phyloP scores from a whole-genome alignment of 2,329 filamentous ascomycete species.

The Colletotrichum brevisporum region DNA sequence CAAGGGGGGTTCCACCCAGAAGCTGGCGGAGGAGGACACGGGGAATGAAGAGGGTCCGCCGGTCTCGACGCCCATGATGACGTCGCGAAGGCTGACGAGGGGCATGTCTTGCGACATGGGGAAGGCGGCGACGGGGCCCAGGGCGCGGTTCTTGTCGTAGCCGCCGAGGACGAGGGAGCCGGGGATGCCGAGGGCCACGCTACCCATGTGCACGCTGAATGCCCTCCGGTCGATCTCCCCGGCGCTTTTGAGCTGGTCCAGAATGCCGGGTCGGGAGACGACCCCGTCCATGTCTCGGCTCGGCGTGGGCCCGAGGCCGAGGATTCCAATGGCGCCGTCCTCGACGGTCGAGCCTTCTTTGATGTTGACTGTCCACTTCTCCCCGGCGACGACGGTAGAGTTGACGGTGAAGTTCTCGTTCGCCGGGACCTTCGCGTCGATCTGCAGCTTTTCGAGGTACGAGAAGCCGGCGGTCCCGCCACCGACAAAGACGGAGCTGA shows the following conservation, averaged over 20 bases:
- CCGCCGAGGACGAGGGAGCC: constrained; percentile 52
- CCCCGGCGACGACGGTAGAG: constrained; percentile 15
- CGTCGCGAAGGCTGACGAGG: constrained; percentile 40
- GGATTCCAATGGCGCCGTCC: not conserved
- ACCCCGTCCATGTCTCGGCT: too few relatives aligned
- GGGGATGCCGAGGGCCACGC: constrained; percentile 45
- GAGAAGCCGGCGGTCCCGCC: not conserved
- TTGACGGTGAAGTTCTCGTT: not conserved
- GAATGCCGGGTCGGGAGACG: not conserved
- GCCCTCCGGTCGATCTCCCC: constrained; percentile 45
- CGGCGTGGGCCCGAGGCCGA: constrained; percentile 8
- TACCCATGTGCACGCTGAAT: constrained; percentile 51
- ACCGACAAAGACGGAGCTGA: not conserved
- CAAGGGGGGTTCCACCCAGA: constrained; percentile 31
- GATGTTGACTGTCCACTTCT: not conserved
- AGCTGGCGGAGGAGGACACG: not conserved
- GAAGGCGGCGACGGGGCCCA: constrained; percentile 47
- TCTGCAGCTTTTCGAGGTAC: constrained; percentile 11
- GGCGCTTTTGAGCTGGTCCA: constrained; percentile 40
- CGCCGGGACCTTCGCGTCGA: not conserved
- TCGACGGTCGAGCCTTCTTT: not conserved
- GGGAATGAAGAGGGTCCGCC: constrained; percentile 41
- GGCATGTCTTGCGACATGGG: constrained; percentile 34
- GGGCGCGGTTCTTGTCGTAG: constrained; percentile 50
- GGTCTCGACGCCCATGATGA: constrained; percentile 44